Evolutionary conservation across 1,284 basidiomycete species (phyloP), one percentile per base, ranked within the genome.

Genomic region (Peniophora sp.): DNA sequence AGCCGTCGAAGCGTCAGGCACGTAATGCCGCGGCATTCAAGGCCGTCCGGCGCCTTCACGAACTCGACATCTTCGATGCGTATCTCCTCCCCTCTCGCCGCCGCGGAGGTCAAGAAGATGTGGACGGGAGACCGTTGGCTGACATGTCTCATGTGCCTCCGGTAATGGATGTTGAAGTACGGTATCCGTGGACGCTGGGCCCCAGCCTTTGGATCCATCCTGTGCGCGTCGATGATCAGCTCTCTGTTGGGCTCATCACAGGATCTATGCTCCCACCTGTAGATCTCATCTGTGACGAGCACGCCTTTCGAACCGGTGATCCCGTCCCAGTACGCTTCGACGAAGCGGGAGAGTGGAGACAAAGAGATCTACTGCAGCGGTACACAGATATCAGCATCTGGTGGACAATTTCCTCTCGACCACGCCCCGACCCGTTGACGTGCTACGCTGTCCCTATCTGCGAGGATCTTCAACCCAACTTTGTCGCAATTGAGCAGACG

Each of bases 21-120:
- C 89, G 83, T 60, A 81, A 88, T 15, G 83, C 85, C 1, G 89
- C 79, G 9, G 86, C 89, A 0, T 93, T 90, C 61, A 65, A 78
- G 52, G 88, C 85, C 2, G 85, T 88, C 22, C 81, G 78, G 56
- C 68, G 72, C 3, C 70, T 94, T 18, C 77, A 84, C 55, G 68
- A 71, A 36, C 68, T 88, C n/a, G 76, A 83, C 45, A 82, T 89
- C 3, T 84, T 92, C 58, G 84, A 93, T 58, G 81, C 89, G 50
- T 83, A 88, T 59, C 74, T 94, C 1, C 72, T 91, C 9, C 89
- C 91, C 0, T 59, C 61, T 46, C 68, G 61, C 58, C 73, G 68
- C 47, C 64, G 63, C 51, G 68, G 66, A 43, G 74, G 69, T 17
- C 70, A 73, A 18, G 70, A 75, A 49, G 79, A 82, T 54, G 76